A percentile compares a stretch with the other conserved stretches of the same genome.
Evolutionary conservation across 495 filamentous ascomycete species (phyloP).

Genomic region (Penicillium steckii): DNA sequence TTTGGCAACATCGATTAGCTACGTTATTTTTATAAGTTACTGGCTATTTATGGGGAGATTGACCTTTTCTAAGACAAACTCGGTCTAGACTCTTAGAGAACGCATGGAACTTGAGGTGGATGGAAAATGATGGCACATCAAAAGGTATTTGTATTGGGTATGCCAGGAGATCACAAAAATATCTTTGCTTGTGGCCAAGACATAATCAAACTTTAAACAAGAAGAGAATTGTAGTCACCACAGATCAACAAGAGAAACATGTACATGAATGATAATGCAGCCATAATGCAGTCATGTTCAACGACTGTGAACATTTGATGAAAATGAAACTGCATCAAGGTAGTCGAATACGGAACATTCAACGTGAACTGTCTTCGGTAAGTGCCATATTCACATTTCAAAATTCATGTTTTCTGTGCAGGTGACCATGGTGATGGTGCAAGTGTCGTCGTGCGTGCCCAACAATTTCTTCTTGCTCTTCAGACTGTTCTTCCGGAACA

Average conservation of each 20-base stretch:
- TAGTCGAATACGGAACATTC: slow-evolving; percentile 9
- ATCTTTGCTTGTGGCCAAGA: slow-evolving; percentile 15
- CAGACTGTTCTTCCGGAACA: slow-evolving; percentile 8
- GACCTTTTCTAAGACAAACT: too few relatives aligned
- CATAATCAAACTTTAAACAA: slow-evolving; percentile 18
- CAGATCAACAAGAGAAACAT: slow-evolving; percentile 10
- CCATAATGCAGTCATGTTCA: neutral
- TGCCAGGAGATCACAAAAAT: neutral
- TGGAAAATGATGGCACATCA: slow-evolving; percentile 1
- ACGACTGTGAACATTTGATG: neutral
- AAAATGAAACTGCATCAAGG: slow-evolving; percentile 1
- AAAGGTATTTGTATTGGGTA: neutral
- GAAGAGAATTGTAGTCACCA: slow-evolving; percentile 21
- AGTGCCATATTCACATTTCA: slow-evolving; percentile 4
- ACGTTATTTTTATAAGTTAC: neutral
- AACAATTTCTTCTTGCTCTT: slow-evolving; percentile 10
- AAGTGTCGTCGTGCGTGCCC: slow-evolving; percentile 17
- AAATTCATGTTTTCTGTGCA: slow-evolving; percentile 13
- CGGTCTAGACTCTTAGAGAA: neutral
- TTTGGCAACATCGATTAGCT: neutral
- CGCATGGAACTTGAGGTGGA: neutral
- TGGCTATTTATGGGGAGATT: neutral
- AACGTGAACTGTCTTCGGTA: slow-evolving; percentile 4
- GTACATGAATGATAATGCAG: slow-evolving; percentile 30
- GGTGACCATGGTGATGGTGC: slow-evolving; percentile 28